A percentile compares a stretch with the other conserved stretches of the same genome.
Evolutionary conservation across 148 eudicot species (phyloP).

Genomic region (Rhododendron henanense): DNA sequence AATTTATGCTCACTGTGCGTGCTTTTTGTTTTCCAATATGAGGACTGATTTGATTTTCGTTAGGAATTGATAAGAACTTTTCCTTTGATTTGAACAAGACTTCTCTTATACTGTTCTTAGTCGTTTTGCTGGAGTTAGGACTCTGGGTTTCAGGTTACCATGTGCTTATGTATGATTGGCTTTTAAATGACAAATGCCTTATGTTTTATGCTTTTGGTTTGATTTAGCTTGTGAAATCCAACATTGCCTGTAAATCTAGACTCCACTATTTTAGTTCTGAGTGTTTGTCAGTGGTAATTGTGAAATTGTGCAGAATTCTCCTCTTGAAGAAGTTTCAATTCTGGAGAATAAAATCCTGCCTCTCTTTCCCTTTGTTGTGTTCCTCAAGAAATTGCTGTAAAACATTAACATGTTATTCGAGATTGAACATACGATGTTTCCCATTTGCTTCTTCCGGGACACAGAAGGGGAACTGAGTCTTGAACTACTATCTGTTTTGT

Average conservation of each 20-base stretch:
- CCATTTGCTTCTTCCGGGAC: background rate
- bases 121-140: background rate
- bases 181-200: background rate
- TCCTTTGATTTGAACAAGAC: background rate
- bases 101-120: background rate
- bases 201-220: background rate
- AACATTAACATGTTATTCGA: background rate
- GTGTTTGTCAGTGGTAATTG: background rate
- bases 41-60: background rate
- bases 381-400: background rate
- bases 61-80: background rate
- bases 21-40: background rate
- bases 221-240: background rate
- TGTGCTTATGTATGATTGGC: background rate
- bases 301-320: background rate
- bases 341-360: background rate
- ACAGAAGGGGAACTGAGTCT: background rate
- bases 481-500: conserved; percentile 4
- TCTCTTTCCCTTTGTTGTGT: background rate
- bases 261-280: background rate
- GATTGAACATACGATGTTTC: background rate
- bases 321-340: background rate
- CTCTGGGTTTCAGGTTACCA: background rate
- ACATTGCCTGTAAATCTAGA: background rate
- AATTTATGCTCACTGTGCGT: background rate